Evolutionary conservation across 768 basidiomycete species (phyloP), one percentile per base, ranked within the genome.

Genomic region (Termitomyces sp.): DNA sequence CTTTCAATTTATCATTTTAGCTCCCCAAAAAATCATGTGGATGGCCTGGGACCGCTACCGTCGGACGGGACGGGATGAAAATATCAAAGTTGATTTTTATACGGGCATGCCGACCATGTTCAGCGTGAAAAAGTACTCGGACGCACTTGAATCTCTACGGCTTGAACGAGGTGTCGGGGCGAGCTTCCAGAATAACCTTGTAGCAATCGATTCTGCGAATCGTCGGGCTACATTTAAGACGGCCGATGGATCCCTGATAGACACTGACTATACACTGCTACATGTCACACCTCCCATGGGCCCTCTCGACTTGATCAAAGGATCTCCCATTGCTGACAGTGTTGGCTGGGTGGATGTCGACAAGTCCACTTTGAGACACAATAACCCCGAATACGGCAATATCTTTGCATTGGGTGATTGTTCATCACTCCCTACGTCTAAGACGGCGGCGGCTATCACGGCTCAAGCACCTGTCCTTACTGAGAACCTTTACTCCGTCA

Each of bases 61-160:
- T 54, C 76, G 69, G 65, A 87, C 88, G 10, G 76, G 77, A 2
- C 79, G 88, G 19, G 67, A 72, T 15, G 75, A 78, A 47, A 75
- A 80, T 46, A 77, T 88, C 61, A 75, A 82, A 49, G 66, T 89
- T 58, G 82, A 90, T 55, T 96, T 96, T 68, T 88, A 88, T 68
- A 91, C 88, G 30, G 94, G 93, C 58, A 89, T 87, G 88, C 93
- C 93, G 17, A 80, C 88, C 43, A 98, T 99, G 95, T 98, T 99
- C 73, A 82, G 84, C 62, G 95, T 97, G 53, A 93, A 94, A 65
- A 95, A 98, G 70, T 99, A 98, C 72, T 87, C 91, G 3, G 88
- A 95, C 58, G 91, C 87, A 5, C 77, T 98, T 45, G 78, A 97
- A 45, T 73, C 76, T 19, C 75, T 98, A 53, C 84, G 96, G 43